Evolutionary conservation across 495 filamentous ascomycete genomes (phyloP).

Genomic region (Penicillium canescens): DNA sequence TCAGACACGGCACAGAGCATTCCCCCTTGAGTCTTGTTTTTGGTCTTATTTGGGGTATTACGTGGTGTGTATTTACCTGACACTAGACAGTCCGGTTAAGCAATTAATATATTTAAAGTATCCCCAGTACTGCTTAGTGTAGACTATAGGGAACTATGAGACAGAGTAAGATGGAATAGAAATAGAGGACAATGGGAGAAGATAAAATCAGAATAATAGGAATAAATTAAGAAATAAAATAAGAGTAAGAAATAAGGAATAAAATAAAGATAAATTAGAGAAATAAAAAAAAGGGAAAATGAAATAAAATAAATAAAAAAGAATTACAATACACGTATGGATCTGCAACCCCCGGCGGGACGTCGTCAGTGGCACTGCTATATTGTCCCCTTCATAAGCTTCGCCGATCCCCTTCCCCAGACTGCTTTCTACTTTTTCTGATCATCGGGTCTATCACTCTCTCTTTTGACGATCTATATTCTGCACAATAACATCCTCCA

Average conservation of each 20-base stretch:
- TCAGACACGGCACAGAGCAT: slow-evolving; percentile 34
- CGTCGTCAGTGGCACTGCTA: slow-evolving; percentile 50
- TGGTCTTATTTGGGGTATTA: slow-evolving; percentile 13
- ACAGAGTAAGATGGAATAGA: neutral
- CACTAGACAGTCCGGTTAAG: slow-evolving; percentile 23
- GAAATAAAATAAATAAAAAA: slow-evolving; percentile 5
- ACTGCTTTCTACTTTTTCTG: slow-evolving; percentile 35
- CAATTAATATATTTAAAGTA: too few relatives aligned
- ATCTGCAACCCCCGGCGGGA: slow-evolving; percentile 50
- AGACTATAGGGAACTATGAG: neutral
- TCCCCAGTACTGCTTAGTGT: neutral
- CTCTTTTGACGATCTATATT: slow-evolving; percentile 22
- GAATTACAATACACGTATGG: slow-evolving; percentile 20
- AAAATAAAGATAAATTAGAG: slow-evolving; percentile 1
- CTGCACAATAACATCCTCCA: slow-evolving; percentile 34
- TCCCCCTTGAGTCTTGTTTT: slow-evolving; percentile 25
- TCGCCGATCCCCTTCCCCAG: slow-evolving; percentile 71
- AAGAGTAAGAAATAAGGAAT: neutral
- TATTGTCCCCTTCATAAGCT: slow-evolving; percentile 64
- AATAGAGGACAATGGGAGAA: neutral
- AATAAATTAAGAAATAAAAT: neutral
- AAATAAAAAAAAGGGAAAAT: neutral
- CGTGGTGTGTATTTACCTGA: slow-evolving; percentile 22
- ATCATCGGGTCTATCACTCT: slow-evolving; percentile 38
- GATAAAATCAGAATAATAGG: slow-evolving; percentile 1